Evolutionary conservation across 2,329 filamentous ascomycete genomes (phyloP).

Genomic region (Pestalotiopsis sp.): DNA sequence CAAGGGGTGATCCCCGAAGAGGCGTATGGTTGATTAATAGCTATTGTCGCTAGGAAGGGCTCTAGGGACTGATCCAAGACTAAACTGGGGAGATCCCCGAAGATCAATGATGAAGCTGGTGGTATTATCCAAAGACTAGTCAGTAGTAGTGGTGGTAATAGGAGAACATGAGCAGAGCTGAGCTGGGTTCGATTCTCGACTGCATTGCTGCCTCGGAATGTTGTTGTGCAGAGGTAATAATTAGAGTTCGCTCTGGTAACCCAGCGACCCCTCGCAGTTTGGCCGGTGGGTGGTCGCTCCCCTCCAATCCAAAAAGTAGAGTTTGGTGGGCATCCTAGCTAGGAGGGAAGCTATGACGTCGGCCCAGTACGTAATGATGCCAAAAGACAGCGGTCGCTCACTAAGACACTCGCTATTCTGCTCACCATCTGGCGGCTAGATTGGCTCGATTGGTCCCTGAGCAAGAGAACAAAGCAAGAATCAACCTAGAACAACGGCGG

Average conservation of each 20-base stretch:
- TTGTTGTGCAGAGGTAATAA: neutral
- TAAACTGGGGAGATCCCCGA: neutral
- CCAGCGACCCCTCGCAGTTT: neutral
- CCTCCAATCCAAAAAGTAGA: neutral
- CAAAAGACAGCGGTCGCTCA: neutral
- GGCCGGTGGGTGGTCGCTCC: neutral
- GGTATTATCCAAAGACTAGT: neutral
- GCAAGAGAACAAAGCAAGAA: neutral
- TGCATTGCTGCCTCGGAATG: neutral
- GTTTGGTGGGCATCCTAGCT: neutral
- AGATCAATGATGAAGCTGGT: neutral
- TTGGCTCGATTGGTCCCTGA: neutral
- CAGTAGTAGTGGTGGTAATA: neutral
- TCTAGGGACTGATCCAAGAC: neutral
- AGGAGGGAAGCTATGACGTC: conserved; percentile 3
- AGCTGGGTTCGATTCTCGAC: neutral
- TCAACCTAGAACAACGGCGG: neutral
- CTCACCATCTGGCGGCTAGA: neutral
- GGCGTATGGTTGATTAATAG: neutral
- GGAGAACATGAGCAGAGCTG: neutral
- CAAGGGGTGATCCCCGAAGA: neutral
- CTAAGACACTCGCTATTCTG: neutral
- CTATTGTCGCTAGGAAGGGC: neutral
- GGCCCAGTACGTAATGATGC: neutral
- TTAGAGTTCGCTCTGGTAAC: neutral